phyloP scores from a whole-genome alignment of 768 basidiomycete genomes.

The Tephrocybe sp. region DNA sequence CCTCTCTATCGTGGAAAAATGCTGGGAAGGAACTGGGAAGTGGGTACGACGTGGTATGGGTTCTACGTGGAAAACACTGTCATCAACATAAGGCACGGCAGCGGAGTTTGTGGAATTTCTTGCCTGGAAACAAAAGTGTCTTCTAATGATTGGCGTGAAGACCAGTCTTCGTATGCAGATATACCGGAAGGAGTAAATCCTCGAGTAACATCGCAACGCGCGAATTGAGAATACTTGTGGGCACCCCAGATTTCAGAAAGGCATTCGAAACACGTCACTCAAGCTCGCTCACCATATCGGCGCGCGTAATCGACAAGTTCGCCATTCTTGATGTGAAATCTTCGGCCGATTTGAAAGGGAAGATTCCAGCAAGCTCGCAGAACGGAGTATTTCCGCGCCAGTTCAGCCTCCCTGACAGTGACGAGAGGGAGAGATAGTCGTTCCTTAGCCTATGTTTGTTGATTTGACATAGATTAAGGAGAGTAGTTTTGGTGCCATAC shows the following conservation, averaged over 20 bases:
- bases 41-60: conserved; percentile 52
- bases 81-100: conserved; percentile 8
- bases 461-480: background rate
- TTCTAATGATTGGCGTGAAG: conserved; percentile 23
- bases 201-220: conserved; percentile 55
- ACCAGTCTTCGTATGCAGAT: conserved; percentile 39
- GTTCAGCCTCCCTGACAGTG: conserved; percentile 46
- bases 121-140: conserved; percentile 38
- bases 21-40: conserved; percentile 59
- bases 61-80: conserved; percentile 28
- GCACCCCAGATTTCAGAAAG: conserved; percentile 1
- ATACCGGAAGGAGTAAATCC: conserved; percentile 46
- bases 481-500: conserved; percentile 28
- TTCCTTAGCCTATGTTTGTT: conserved; percentile 27
- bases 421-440: conserved; percentile 37
- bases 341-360: conserved; percentile 37
- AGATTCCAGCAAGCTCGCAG: conserved; percentile 51
- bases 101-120: background rate
- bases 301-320: conserved; percentile 38
- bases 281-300: conserved; percentile 19
- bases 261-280: background rate
- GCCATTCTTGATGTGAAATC: conserved; percentile 28
- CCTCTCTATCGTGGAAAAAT: conserved; percentile 31
- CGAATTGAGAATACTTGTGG: conserved; percentile 25
- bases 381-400: conserved; percentile 54